These are phyloP conservation scores for Cercospora beticola DNA, from an alignment of 2,329 filamentous ascomycete species.

Conservation along the genomic window DNA sequence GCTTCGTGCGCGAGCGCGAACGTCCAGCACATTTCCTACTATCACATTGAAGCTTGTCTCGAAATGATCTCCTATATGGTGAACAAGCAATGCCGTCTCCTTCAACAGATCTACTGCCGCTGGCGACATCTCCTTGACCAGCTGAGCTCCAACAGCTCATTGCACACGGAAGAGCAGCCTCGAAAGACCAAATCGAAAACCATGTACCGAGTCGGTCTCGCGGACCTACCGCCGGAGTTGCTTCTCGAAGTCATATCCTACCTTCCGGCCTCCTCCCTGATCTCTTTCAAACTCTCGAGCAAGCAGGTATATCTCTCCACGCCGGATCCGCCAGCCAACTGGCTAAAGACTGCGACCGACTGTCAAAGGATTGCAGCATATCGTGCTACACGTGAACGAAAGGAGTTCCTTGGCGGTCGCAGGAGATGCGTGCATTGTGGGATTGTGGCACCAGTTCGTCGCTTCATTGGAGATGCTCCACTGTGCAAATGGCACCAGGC, in stretches of 20 bases:
- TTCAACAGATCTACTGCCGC: conserved; percentile 4
- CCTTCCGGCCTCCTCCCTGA: conserved; percentile 40
- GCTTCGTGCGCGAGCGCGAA: not conserved
- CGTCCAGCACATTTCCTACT: not conserved
- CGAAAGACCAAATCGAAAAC: not conserved
- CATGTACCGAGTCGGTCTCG: conserved; percentile 13
- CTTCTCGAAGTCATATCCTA: conserved; percentile 36
- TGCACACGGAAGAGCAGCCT: not conserved
- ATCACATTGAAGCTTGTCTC: conserved; percentile 10
- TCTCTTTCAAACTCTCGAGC: conserved; percentile 43
- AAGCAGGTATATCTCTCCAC: conserved; percentile 33
- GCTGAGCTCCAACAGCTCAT: not conserved
- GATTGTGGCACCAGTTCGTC: conserved; percentile 16
- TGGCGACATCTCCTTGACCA: not conserved
- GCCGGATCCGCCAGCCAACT: conserved; percentile 19
- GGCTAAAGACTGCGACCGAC: conserved; percentile 22
- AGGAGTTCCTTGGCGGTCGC: conserved; percentile 22
- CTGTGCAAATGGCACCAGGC: conserved; percentile 30
- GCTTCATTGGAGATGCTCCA: conserved; percentile 23
- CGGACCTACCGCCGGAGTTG: conserved; percentile 41
- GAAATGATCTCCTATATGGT: conserved; percentile 8
- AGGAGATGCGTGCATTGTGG: conserved; percentile 32
- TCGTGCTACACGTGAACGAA: conserved; percentile 28
- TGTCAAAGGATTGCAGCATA: conserved; percentile 31
- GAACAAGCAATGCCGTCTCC: not conserved